Evolutionary conservation across 2,329 filamentous ascomycete species (phyloP), one percentile per base, ranked within the genome.

Genomic region (Fulvia fulva): DNA sequence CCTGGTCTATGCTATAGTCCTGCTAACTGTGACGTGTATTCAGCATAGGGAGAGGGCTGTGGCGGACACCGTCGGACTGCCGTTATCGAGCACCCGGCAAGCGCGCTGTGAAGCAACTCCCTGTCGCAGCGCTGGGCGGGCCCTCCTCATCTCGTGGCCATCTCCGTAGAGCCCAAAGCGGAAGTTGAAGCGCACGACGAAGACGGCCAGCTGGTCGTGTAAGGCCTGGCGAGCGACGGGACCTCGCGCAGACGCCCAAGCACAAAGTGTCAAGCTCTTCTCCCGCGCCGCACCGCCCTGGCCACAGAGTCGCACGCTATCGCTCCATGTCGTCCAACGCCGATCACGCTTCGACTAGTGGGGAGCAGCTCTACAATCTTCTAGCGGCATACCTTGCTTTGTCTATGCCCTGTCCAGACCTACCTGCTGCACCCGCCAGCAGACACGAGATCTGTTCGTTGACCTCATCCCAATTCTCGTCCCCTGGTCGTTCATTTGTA

Each of bases 341-440:
- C 62, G 45, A 54, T 56, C 58, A 62, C 59, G 63, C 62, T 61
- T 61, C 58, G 56, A 32, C 21, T 59, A 51, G 58, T 53, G 54
- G 47, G 32, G 34, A 53, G 26, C 30, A 32, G 30, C 44, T 51
- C 51, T 46, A 44, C 32, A 41, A 54, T 54, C 58, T 51, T 28
- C 47, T 34, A 54, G 44, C 22, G 44, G 22, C 53, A 34, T 54
- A 51, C 61, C 61, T 61, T 61, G 58, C 56, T 47, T 60, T n/a
- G 45, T 37, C 46, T 45, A 25, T 25, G 43, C 60, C 47, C 21
- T 55, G 34, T 28, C 50, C 49, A 12, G 26, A 56, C 32, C 30
- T 46, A 22, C 22, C 51, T 50, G 51, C 19, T 19, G 37, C 37
- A n/a, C n/a, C n/a, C 54, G 51, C 51, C 43, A 55, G 49, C 55